Base-by-base conservation (phyloP, 371 early-diverging fungal species). In the Mortierella sp. region DNA sequence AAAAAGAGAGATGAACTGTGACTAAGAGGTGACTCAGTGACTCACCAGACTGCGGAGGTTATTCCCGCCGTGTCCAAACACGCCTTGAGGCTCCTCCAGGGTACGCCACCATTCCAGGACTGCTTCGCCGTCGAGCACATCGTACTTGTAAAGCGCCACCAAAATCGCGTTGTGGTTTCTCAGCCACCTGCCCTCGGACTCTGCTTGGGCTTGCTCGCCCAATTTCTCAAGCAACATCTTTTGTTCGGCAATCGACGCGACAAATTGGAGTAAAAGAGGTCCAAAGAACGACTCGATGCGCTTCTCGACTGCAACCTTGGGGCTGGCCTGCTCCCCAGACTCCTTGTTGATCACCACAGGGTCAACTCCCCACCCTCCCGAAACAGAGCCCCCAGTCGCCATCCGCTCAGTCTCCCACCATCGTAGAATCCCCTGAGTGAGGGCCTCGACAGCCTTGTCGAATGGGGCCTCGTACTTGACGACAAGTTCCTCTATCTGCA, bases 401-500 rank as follows among this genome's bases (percentile, higher is more conserved):
- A 81, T 19, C 6, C 81, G 77, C 39, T 77, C 77, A 2, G 45
- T 31, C 45, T 81, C 81, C 81, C 81, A 81, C 81, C 81, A 81
- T 11, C 73, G 55, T 45, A 64, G 50, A 13, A 77, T 37, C 64
- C 73, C 72, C 58, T 72, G 73, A 0, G 88, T 85, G 34, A 90
- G 74, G 6, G 84, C 86, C n/a, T 74, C 74, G 24, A 86, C 61
- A 0, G 88, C 64, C 24, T 79, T 81, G 9, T 86, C 79, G 5
- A 81, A 70, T 3, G 84, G 77, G 7, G 90, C 88, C 39, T 89
- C 88, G 55, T 88, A 88, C 71, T 91, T 91, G 24, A 88, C 64
- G 65, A 88, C 79, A 40, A 90, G 71, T 31, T 91, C 91, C 45
- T 91, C 91, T 19, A 91, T 77, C 58, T 90, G 90, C 41, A 91